Evolutionary conservation across 148 eudicot genomes (phyloP), one percentile per base, ranked within the genome.

Genomic region (Rhododendron vialii): DNA sequence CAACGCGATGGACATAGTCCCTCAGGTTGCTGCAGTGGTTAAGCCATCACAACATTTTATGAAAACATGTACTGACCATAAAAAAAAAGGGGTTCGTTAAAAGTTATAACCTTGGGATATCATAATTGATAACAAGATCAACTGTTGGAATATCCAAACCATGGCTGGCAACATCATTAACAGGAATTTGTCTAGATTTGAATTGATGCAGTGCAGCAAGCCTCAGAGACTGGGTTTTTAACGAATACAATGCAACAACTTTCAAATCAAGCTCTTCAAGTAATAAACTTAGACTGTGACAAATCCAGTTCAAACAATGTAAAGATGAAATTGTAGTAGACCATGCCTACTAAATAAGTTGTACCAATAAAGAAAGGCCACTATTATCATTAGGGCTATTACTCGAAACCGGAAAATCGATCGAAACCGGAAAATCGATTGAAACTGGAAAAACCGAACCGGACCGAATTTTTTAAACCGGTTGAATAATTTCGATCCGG

Each of bases 1-100:
- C 98, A 87, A 96, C 99, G 82, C 98, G 99, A 87, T 96, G 99
- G 85, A 95, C 91, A 87, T 96, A 96, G 76, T 96, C 99, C 84
- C 87, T 85, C 17, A 95, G 93, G 82, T 82, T 85, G 86, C 99
- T 97, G 90, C 86, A 92, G 41, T 11, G 65, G 84, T 84, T 15
- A 75, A 76, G 18, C 71, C 30, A 28, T 28, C 6, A 69, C 17
- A 24, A 36, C 33, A 78, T 84, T 76, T 41, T 18, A 78, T 36
- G 48, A 63, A 43, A 51, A 55, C 35, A 65, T 14, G 53, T 26
- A 41, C 17, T 15, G 71, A 24, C 20, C 22, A 15, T 17, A 26
- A 0, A 26, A 8, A 47, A 1, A 76, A 20, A 15, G 75, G 57
- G 33, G 75, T 28, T 57, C 65, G 41, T 8, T n/a, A 18, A 28